Base-by-base conservation (phyloP, 345 rosid species). In the Melaleuca quinquenervia region DNA sequence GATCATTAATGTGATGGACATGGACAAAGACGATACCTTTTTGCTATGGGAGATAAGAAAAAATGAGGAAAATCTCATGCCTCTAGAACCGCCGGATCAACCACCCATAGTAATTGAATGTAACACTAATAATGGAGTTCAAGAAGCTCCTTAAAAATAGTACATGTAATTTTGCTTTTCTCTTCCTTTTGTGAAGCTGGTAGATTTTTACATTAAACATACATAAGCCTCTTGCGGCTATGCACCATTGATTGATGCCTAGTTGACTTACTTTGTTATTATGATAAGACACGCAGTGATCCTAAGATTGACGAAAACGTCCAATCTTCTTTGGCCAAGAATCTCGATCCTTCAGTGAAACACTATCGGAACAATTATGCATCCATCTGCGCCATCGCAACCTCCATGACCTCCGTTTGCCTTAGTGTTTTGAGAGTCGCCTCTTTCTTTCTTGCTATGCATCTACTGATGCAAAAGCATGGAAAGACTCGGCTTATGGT, bases 41-140 rank as follows among this genome's bases (percentile, higher is more conserved):
- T 82, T 90, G 62, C 90, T 94, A 36, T 91, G 88, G 82, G 94
- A 93, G 52, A 84, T 95, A 87, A 92, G 93, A 88, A 98, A 96
- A 89, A 95, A 92, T 88, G 99, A 96, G 92, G 94, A 88, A 88
- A 96, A 95, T 26, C 94, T 93, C 84, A 93, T 91, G 26, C 91
- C 91, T 85, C 48, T 95, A 86, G 95, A 94, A 84, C 88, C 94
- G 49, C 89, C 90, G 85, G 94, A 94, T 90, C 98, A 96, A 91
- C 90, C 93, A 52, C 96, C 96, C 83, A 89, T 96, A 75, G 94
- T 96, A 32, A 91, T 89, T 85, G 98, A 97, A 90, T 93, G 96
- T 26, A 91, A 89, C 92, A 94, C 92, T 93, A 96, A 97, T 76
- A 96, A 95, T 87, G 98, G 94, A 90, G 94, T 96, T 87, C 98